These are phyloP conservation scores for Lachancea mirantina DNA, from an alignment of 805 yeast genomes.

Conservation along the genomic window DNA sequence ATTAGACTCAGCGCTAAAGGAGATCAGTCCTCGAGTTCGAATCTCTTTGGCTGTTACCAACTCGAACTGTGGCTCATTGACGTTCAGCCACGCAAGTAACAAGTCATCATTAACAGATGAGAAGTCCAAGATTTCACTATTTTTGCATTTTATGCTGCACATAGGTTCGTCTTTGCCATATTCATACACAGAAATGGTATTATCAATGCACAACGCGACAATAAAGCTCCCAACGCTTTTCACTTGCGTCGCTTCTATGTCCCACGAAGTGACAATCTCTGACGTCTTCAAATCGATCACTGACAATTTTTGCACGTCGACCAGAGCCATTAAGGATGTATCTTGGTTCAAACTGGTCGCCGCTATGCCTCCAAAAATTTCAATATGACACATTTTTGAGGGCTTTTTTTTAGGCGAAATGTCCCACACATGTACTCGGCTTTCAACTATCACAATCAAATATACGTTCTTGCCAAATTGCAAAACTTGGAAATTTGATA, in stretches of 20 bases:
- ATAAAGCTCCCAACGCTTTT: slow-evolving; percentile 16
- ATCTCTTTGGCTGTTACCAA: slow-evolving; percentile 19
- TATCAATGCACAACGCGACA: slow-evolving; percentile 18
- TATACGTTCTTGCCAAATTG: slow-evolving; percentile 15
- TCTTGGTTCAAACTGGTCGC: slow-evolving; percentile 10
- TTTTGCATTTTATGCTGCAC: slow-evolving; percentile 24
- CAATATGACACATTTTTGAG: slow-evolving; percentile 18
- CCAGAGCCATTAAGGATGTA: slow-evolving; percentile 19
- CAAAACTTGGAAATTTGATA: slow-evolving; percentile 25
- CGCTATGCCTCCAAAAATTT: slow-evolving; percentile 14
- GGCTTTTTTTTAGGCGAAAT: slow-evolving; percentile 40
- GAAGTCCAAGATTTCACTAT: slow-evolving; percentile 25
- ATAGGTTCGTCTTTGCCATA: slow-evolving; percentile 31
- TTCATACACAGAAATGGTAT: slow-evolving; percentile 22
- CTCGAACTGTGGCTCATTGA: slow-evolving; percentile 35
- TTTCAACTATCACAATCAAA: slow-evolving; percentile 26
- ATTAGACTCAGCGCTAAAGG: slow-evolving; percentile 14
- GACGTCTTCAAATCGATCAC: slow-evolving; percentile 16
- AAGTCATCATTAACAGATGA: slow-evolving; percentile 14
- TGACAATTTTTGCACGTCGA: slow-evolving; percentile 14
- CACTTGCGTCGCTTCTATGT: slow-evolving; percentile 16
- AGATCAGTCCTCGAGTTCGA: too few relatives aligned
- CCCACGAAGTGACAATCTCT: slow-evolving; percentile 18
- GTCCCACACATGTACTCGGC: slow-evolving; percentile 57
- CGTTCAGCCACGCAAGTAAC: slow-evolving; percentile 33